These are phyloP conservation scores for Blastosporella zonata DNA, from an alignment of 1,284 basidiomycete species.

Conservation along the genomic window DNA sequence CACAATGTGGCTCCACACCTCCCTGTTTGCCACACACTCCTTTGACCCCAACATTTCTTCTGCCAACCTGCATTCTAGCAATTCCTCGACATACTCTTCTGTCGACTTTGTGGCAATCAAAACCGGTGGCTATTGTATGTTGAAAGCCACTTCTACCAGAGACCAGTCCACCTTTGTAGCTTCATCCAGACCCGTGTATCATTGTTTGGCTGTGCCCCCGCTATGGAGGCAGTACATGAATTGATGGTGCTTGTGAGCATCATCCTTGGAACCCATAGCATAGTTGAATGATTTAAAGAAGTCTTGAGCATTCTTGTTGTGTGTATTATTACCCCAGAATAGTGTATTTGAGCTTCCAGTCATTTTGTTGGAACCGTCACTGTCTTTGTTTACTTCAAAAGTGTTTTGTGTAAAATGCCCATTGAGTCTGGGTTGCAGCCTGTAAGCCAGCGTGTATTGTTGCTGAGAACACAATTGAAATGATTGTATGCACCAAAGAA, in stretches of 20 bases:
- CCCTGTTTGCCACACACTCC: conserved; percentile 7
- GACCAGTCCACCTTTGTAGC: not conserved
- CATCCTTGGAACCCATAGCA: not conserved
- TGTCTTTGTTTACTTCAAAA: too few relatives aligned
- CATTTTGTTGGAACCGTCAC: too few relatives aligned
- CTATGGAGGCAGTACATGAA: not conserved
- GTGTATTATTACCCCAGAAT: conserved; percentile 5
- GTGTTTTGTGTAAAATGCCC: too few relatives aligned
- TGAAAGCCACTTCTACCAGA: not conserved
- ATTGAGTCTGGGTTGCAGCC: too few relatives aligned
- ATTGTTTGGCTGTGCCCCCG: not conserved
- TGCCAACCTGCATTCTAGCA: not conserved
- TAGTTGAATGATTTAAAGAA: not conserved
- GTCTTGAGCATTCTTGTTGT: conserved; percentile 7
- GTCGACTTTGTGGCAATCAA: not conserved
- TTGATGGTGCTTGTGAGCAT: not conserved
- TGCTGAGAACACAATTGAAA: too few relatives aligned
- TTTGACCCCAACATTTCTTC: not conserved
- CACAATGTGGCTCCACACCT: not conserved
- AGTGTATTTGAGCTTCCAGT: not conserved
- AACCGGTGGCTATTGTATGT: not conserved
- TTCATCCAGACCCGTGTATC: not conserved
- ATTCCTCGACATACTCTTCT: not conserved
- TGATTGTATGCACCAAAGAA: too few relatives aligned
- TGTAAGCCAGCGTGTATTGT: too few relatives aligned